Base-by-base conservation (phyloP, 2,329 filamentous ascomycete species). In the Clonostachys sp. region DNA sequence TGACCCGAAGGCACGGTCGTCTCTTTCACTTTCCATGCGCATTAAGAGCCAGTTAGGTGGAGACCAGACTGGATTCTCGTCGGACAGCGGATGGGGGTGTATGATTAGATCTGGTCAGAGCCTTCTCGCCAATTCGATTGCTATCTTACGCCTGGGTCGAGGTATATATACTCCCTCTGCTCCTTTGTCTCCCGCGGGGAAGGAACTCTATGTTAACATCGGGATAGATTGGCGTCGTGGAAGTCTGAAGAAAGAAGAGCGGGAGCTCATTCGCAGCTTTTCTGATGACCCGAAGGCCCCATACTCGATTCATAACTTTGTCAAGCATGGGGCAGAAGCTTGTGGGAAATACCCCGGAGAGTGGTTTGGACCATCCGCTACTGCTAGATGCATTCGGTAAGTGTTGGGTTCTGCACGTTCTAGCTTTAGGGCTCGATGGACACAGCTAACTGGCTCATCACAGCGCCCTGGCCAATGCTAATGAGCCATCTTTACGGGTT, bases 301-400 rank as follows among this genome's bases (percentile, higher is more conserved):
- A 1, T 97, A 95, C 62, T 97, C 92, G 2, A 90, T 99, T 56
- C 94, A 99, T 60, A 89, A 86, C 51, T 99, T 99, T 60, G 94
- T 99, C 35, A 77, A 85, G 46, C 87, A 96, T 57, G 94, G 94
- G 16, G 91, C 91, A 20, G 76, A 80, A 35, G 86, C 87, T 4
- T 99, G 94, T 65, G 91, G 90, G 5, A 97, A 96, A 67, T 89
- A 95, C 60, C 94, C 94, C 0, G 94, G 94, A 36, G 90, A 97
- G 68, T 99, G 94, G 94, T 99, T 99, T 68, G 94, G 94, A 0
- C 94, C 94, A n/a, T 96, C 91, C 16, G 94, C 94, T 7, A 95
- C 94, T 10, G 91, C 94, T 42, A 83, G 86, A 48, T 97, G 94
- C 65, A 96, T 99, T 55, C 86, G 94, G 91, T 95, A 72, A 64